phyloP scores from a whole-genome alignment of 345 rosid genomes.

The Eucalyptus polybractea region DNA sequence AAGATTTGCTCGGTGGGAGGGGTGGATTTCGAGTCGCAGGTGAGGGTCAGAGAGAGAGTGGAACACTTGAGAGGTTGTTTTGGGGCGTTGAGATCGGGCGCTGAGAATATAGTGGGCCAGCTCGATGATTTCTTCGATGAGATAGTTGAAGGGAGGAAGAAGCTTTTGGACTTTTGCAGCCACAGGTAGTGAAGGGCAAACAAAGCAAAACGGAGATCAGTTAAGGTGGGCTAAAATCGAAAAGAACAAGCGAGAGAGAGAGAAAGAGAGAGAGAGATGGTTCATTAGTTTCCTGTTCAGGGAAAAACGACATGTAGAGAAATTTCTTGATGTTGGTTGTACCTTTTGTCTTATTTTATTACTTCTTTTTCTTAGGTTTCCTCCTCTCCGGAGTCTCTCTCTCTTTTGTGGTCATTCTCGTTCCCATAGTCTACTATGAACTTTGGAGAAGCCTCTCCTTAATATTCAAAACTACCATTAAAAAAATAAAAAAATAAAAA shows the following conservation, averaged over 20 bases:
- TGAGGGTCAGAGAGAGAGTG: constrained; percentile 33
- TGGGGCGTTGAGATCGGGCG: constrained; percentile 68
- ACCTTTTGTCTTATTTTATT: background rate
- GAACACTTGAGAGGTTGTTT: constrained; percentile 49
- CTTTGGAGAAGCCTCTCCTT: background rate
- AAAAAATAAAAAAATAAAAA: background rate
- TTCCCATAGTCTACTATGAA: background rate
- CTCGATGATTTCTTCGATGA: constrained; percentile 98
- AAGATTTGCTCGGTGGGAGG: constrained; percentile 25
- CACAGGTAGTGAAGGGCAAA: constrained; percentile 27
- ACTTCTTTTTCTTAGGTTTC: background rate
- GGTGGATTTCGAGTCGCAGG: constrained; percentile 16
- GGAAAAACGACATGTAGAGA: background rate
- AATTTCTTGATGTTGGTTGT: background rate
- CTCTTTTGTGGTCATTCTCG: background rate
- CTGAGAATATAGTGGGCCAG: constrained; percentile 55
- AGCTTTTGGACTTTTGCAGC: constrained; percentile 90
- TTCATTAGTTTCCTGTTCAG: background rate
- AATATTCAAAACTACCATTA: background rate
- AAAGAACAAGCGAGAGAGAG: background rate
- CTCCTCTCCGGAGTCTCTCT: background rate
- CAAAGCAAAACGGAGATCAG: background rate
- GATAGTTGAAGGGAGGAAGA: constrained; percentile 95
- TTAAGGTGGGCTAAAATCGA: background rate
- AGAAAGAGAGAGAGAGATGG: background rate